phyloP scores from a whole-genome alignment of 2,329 filamentous ascomycete genomes.

The Xylariales sp. region DNA sequence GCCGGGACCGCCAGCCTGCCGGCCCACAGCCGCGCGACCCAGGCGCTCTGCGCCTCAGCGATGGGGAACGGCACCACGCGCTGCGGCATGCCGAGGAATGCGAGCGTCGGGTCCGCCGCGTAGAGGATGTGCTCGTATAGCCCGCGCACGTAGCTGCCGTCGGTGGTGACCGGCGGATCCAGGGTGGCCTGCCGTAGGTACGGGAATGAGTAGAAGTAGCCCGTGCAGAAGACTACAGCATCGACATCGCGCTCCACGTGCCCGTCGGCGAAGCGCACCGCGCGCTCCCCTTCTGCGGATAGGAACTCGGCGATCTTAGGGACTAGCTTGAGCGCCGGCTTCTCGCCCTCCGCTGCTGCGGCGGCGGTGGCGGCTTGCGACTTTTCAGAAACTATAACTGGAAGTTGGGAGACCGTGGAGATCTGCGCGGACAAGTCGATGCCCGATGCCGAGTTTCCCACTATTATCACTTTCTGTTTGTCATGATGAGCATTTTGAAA shows the following conservation, averaged over 20 bases:
- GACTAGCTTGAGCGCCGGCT: not conserved
- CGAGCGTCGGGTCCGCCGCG: constrained; percentile 58
- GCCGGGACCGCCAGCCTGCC: constrained; percentile 55
- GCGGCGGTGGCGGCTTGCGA: constrained; percentile 15
- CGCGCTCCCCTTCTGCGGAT: constrained; percentile 36
- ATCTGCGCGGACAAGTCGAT: constrained; percentile 68
- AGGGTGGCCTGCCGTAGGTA: constrained; percentile 41
- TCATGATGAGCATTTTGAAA: no score
- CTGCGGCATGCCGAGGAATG: constrained; percentile 61
- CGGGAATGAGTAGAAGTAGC: constrained; percentile 65
- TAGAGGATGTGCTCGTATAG: constrained; percentile 69
- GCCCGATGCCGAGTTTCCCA: constrained; percentile 69
- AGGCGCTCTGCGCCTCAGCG: constrained; percentile 63
- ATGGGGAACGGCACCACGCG: constrained; percentile 70
- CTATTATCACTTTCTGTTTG: constrained; percentile 12
- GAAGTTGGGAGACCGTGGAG: constrained; percentile 43
- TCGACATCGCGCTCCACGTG: constrained; percentile 52
- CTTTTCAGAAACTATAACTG: constrained; percentile 53
- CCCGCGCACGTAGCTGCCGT: constrained; percentile 55
- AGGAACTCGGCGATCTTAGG: constrained; percentile 44
- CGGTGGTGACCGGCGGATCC: constrained; percentile 45
- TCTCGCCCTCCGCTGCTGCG: no score
- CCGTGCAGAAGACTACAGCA: constrained; percentile 64
- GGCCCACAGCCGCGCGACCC: constrained; percentile 63
- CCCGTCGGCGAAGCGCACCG: constrained; percentile 58